Conservation (phyloP, 371 early-diverging fungal genomes). For the Sporodiniella umbellata region DNA sequence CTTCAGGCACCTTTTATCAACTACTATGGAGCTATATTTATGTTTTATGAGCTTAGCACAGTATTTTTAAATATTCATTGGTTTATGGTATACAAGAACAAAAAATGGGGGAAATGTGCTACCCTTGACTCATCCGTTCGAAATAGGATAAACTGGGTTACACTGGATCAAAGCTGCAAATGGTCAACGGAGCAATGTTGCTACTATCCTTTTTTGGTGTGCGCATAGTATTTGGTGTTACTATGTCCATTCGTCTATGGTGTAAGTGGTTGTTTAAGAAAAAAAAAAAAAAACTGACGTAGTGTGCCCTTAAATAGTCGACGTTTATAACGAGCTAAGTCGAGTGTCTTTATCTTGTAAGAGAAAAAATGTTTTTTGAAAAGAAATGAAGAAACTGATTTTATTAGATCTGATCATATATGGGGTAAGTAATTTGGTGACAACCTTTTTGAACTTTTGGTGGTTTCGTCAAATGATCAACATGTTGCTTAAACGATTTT, state of each 20-base stretch:
- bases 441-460: conserved; percentile 70
- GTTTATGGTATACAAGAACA: too few relatives aligned
- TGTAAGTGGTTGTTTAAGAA: conserved; percentile 23
- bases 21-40: conserved; percentile 84
- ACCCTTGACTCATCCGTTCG: too few relatives aligned
- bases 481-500: conserved; percentile 45
- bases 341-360: conserved; percentile 56
- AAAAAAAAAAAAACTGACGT: too few relatives aligned
- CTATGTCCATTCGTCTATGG: conserved; percentile 65
- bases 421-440: conserved; percentile 57
- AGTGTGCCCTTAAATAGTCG: too few relatives aligned
- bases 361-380: conserved; percentile 5
- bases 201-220: conserved; percentile 71
- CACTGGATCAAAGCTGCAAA: conserved; percentile 74
- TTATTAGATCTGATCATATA: conserved; percentile 52
- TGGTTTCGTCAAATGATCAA: conserved; percentile 81
- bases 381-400: too few relatives aligned
- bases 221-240: conserved; percentile 80
- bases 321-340: conserved; percentile 49
- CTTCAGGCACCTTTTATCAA: conserved; percentile 82
- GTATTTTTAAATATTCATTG: conserved; percentile 92
- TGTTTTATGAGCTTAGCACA: conserved; percentile 90
- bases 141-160: conserved; percentile 78
- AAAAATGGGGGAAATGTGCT: too few relatives aligned
- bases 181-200: conserved; percentile 78